Conservation (phyloP, 169 alveolate species). For the Plasmodium knowlesi region DNA sequence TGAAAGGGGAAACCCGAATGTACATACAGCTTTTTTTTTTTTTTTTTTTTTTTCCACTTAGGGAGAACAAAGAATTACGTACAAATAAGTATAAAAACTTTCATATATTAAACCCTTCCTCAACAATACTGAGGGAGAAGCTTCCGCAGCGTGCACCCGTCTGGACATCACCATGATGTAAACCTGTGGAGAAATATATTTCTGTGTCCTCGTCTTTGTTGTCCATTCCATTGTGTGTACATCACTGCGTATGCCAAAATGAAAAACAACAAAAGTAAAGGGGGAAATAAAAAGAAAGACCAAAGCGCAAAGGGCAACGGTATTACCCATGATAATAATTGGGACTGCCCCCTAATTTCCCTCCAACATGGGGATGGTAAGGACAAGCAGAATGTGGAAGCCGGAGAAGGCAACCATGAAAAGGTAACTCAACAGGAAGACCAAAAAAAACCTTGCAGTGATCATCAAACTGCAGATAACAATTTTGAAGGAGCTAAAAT, state of each 20-base stretch:
- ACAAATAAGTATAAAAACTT: background rate
- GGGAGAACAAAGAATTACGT: background rate
- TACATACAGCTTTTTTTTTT: background rate
- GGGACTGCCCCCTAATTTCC: background rate
- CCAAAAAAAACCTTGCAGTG: background rate
- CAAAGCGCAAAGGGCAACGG: background rate
- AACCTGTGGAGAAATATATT: background rate
- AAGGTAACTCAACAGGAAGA: background rate
- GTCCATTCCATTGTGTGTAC: background rate
- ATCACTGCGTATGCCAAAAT: background rate
- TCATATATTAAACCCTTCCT: background rate
- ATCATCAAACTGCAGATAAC: background rate
- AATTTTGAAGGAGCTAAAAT: background rate
- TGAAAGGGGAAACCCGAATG: background rate
- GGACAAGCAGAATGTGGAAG: background rate
- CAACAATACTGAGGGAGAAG: background rate
- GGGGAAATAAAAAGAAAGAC: conserved; percentile 4
- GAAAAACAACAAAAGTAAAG: background rate
- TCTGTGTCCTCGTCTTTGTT: background rate
- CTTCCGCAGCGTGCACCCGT: background rate
- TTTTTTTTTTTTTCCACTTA: background rate
- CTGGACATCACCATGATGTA: background rate
- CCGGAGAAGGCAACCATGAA: background rate
- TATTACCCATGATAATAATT: background rate
- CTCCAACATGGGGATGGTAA: background rate